phyloP scores from a whole-genome alignment of 129 eudicot species.

The Heracleum sosnowskyi region DNA sequence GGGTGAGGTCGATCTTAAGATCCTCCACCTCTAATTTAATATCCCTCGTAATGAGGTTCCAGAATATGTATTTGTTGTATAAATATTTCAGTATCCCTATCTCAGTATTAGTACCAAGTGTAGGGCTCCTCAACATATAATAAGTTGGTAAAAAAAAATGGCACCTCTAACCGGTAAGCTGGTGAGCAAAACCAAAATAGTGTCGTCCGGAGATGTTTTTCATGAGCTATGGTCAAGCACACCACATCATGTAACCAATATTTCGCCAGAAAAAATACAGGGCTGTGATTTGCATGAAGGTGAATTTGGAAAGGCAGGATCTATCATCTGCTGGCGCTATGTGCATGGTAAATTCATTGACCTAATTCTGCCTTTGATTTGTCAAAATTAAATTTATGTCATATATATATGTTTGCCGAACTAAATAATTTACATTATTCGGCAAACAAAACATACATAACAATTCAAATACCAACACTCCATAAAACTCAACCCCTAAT shows the following conservation, averaged over 20 bases:
- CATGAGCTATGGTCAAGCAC: constrained; percentile 22
- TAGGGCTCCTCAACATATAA: neutral
- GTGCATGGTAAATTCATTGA: constrained; percentile 18
- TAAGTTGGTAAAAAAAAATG: neutral
- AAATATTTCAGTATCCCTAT: too few relatives aligned
- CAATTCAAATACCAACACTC: too few relatives aligned
- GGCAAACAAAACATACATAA: too few relatives aligned
- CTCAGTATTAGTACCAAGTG: neutral
- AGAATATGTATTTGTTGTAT: too few relatives aligned
- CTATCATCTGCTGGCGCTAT: constrained; percentile 27
- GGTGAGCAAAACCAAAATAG: neutral
- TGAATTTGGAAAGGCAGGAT: constrained; percentile 33
- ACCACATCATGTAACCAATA: constrained; percentile 26
- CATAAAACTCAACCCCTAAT: too few relatives aligned
- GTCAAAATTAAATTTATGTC: too few relatives aligned
- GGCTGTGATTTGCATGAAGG: constrained; percentile 34
- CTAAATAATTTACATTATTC: too few relatives aligned
- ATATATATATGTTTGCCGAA: too few relatives aligned
- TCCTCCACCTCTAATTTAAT: too few relatives aligned
- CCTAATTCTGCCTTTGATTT: neutral
- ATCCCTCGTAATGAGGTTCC: too few relatives aligned
- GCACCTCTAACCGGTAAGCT: constrained; percentile 2
- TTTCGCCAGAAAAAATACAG: constrained; percentile 22
- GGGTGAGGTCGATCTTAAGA: too few relatives aligned
- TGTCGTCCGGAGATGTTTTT: neutral